phyloP scores from a whole-genome alignment of 495 filamentous ascomycete species.

The Staphylotrichum longicolle region DNA sequence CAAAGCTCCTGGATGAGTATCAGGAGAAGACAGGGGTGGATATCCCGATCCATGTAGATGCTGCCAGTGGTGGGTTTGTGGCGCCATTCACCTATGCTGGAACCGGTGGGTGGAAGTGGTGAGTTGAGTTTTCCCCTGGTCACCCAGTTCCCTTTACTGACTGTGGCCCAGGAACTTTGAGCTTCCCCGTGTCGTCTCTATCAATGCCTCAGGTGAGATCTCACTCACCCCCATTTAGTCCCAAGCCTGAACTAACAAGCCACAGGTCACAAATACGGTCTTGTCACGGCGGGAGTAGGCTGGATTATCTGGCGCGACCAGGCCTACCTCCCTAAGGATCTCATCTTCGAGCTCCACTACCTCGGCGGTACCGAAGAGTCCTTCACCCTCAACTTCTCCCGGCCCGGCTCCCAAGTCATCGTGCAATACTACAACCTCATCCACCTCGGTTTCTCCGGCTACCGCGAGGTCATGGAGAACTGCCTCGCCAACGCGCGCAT shows the following conservation, averaged over 20 bases:
- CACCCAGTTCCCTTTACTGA: conserved; percentile 8
- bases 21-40: conserved; percentile 60
- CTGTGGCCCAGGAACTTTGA: conserved; percentile 57
- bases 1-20: conserved; percentile 63
- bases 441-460: conserved; percentile 67
- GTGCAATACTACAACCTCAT: conserved; percentile 78
- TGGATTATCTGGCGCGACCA: conserved; percentile 77
- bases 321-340: conserved; percentile 62
- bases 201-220: conserved; percentile 58
- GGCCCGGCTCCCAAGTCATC: conserved; percentile 68
- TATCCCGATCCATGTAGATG: conserved; percentile 77
- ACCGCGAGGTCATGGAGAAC: conserved; percentile 66
- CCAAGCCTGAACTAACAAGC: background rate
- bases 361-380: conserved; percentile 72
- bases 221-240: background rate
- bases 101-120: conserved; percentile 61
- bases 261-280: conserved; percentile 67
- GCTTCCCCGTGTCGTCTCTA: conserved; percentile 69
- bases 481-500: conserved; percentile 66
- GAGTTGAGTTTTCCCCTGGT: conserved; percentile 13
- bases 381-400: conserved; percentile 73
- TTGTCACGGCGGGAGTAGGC: conserved; percentile 69
- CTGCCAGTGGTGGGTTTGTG: conserved; percentile 68
- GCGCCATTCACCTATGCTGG: conserved; percentile 67
- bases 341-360: conserved; percentile 74